Evolutionary conservation across 83 land plant genomes (phyloP).

Genomic region (Picea abies): DNA sequence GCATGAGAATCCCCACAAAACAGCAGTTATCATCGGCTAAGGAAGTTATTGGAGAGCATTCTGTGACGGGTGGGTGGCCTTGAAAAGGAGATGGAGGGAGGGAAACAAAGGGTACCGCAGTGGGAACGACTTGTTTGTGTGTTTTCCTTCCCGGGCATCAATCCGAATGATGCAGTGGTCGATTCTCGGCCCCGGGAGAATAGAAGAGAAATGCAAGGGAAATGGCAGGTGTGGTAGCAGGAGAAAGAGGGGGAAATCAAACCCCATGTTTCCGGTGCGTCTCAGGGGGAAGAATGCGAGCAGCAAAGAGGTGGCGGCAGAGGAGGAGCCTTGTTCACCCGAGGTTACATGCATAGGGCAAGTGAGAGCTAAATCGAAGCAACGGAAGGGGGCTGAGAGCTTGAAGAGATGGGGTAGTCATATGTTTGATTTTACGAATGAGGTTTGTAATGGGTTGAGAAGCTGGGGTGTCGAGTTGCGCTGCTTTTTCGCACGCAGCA

Average conservation of each 20-base stretch:
- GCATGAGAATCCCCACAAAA: too few relatives aligned
- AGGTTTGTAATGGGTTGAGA: conserved; percentile 45
- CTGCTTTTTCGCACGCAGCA: conserved; percentile 41
- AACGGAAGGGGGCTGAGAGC: conserved; percentile 27
- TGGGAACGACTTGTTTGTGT: conserved; percentile 26
- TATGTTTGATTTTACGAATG: conserved; percentile 33
- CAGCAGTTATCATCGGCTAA: too few relatives aligned
- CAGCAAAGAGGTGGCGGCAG: conserved; percentile 1
- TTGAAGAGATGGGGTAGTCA: too few relatives aligned
- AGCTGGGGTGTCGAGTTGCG: conserved; percentile 44
- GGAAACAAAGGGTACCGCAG: too few relatives aligned
- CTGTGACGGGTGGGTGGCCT: too few relatives aligned
- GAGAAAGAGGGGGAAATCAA: conserved; percentile 39
- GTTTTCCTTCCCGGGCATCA: conserved; percentile 42
- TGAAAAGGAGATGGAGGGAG: too few relatives aligned
- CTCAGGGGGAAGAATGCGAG: conserved; percentile 34
- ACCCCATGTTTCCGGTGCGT: conserved; percentile 44
- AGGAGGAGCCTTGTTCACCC: conserved; percentile 64
- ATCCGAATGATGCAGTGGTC: conserved; percentile 26
- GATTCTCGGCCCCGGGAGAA: conserved; percentile 44
- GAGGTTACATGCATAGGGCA: conserved; percentile 82
- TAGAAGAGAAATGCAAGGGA: neutral
- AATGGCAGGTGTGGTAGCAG: conserved; percentile 42
- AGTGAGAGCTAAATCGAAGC: conserved; percentile 65
- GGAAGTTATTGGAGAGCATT: too few relatives aligned